Evolutionary conservation across 2,329 filamentous ascomycete species (phyloP).

Genomic region (Aspergillus niger): DNA sequence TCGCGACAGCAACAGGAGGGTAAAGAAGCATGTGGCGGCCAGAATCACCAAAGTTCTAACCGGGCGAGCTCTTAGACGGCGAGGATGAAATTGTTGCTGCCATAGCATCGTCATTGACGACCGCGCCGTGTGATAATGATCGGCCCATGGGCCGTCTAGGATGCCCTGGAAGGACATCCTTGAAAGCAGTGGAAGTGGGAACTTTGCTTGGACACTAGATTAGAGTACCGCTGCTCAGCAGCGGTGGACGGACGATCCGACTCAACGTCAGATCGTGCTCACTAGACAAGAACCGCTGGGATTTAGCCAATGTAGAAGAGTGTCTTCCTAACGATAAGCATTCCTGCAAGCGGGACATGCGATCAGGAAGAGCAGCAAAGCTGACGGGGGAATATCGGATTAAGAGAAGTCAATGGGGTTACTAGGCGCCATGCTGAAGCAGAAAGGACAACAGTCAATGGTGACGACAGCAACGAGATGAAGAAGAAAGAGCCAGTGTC

Average conservation of each 20-base stretch:
- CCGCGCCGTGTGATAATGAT: conserved; percentile 27
- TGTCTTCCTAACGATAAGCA: conserved; percentile 3
- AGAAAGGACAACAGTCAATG: background rate
- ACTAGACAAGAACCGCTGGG: background rate
- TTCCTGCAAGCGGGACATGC: conserved; percentile 6
- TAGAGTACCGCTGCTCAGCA: conserved; percentile 4
- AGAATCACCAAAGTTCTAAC: conserved; percentile 26
- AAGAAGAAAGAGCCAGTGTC: background rate
- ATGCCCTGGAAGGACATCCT: conserved; percentile 31
- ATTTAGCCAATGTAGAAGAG: conserved; percentile 4
- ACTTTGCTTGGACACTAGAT: background rate
- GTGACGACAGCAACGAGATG: background rate
- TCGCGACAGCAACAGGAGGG: conserved; percentile 25
- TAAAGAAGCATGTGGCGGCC: conserved; percentile 25
- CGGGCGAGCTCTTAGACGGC: conserved; percentile 31
- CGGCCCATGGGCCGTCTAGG: conserved; percentile 26
- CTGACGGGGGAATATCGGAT: background rate
- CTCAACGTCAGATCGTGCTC: background rate
- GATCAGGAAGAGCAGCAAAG: background rate
- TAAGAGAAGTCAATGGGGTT: conserved; percentile 2
- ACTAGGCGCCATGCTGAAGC: conserved; percentile 8
- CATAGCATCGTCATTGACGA: conserved; percentile 23
- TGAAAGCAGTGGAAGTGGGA: conserved; percentile 3
- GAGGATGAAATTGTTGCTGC: conserved; percentile 29
- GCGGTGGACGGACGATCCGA: conserved; percentile 7